These are phyloP conservation scores for Tuber umbilicatum DNA, from an alignment of 495 filamentous ascomycete species.

Conservation along the genomic window DNA sequence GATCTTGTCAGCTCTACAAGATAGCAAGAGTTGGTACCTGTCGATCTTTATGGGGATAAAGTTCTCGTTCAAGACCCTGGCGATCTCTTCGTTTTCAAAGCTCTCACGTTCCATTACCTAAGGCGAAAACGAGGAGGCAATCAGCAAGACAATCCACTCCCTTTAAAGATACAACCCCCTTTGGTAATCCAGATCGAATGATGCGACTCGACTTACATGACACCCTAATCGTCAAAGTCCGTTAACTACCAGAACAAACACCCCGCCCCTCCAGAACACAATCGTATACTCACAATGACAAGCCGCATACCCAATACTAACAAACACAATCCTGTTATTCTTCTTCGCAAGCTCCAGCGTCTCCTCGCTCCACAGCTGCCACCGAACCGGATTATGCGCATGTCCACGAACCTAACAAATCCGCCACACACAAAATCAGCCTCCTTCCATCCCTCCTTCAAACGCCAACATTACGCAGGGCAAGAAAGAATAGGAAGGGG, in stretches of 20 bases:
- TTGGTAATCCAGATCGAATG: slow-evolving; percentile 10
- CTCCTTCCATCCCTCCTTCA: background rate
- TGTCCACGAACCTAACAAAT: slow-evolving; percentile 53
- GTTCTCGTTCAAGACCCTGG: slow-evolving; percentile 70
- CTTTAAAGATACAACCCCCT: background rate
- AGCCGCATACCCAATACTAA: slow-evolving; percentile 92
- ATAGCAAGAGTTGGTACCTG: slow-evolving; percentile 45
- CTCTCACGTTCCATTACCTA: slow-evolving; percentile 78
- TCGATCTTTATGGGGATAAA: slow-evolving; percentile 94
- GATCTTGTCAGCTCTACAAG: slow-evolving; percentile 3
- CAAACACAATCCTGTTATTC: slow-evolving; percentile 78
- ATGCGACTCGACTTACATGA: slow-evolving; percentile 37
- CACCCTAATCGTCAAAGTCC: slow-evolving; percentile 35
- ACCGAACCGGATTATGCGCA: slow-evolving; percentile 78
- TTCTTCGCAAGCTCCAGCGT: slow-evolving; percentile 67
- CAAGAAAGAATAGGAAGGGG: background rate
- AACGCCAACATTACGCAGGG: background rate
- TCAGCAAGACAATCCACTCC: background rate
- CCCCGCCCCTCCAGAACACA: background rate
- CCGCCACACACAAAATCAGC: slow-evolving; percentile 3
- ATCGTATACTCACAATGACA: slow-evolving; percentile 69
- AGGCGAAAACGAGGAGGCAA: background rate
- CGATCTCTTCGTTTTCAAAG: slow-evolving; percentile 75
- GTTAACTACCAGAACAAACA: slow-evolving; percentile 14
- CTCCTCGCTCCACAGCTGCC: slow-evolving; percentile 82